Evolutionary conservation across 2,329 filamentous ascomycete species (phyloP).

Genomic region (Fusarium subglutinans): DNA sequence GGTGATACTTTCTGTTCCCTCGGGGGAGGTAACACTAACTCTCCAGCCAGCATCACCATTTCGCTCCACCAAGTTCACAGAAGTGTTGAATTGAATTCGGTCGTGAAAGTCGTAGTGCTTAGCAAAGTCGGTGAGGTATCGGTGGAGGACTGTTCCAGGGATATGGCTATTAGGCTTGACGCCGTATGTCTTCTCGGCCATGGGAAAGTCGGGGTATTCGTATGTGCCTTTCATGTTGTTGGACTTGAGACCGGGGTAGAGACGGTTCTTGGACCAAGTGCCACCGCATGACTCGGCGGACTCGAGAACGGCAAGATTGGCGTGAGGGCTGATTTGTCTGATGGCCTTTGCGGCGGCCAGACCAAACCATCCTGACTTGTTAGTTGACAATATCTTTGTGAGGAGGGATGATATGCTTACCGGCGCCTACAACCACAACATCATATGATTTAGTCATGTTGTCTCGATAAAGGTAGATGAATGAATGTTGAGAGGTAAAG

Average conservation of each 20-base stretch:
- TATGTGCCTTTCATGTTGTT: constrained; percentile 72
- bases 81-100: constrained; percentile 60
- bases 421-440: constrained; percentile 38
- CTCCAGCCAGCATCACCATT: constrained; percentile 31
- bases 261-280: constrained; percentile 66
- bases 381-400: not conserved
- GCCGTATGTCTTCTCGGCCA: constrained; percentile 58
- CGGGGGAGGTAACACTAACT: constrained; percentile 12
- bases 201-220: constrained; percentile 71
- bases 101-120: constrained; percentile 58
- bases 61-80: constrained; percentile 55
- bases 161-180: constrained; percentile 49
- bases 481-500: not conserved
- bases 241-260: constrained; percentile 69
- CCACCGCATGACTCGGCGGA: constrained; percentile 62
- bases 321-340: constrained; percentile 57
- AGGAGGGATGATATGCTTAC: not conserved
- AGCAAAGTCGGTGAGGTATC: constrained; percentile 51
- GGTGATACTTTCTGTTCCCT: constrained; percentile 17
- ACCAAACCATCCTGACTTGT: constrained; percentile 57
- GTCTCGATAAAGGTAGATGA: too few relatives aligned
- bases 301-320: constrained; percentile 62
- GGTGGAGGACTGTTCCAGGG: constrained; percentile 48
- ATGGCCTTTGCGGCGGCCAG: constrained; percentile 63
- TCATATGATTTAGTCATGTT: constrained; percentile 32